Evolutionary conservation across 768 basidiomycete genomes (phyloP).

Genomic region (Xanthoconium stramineum): DNA sequence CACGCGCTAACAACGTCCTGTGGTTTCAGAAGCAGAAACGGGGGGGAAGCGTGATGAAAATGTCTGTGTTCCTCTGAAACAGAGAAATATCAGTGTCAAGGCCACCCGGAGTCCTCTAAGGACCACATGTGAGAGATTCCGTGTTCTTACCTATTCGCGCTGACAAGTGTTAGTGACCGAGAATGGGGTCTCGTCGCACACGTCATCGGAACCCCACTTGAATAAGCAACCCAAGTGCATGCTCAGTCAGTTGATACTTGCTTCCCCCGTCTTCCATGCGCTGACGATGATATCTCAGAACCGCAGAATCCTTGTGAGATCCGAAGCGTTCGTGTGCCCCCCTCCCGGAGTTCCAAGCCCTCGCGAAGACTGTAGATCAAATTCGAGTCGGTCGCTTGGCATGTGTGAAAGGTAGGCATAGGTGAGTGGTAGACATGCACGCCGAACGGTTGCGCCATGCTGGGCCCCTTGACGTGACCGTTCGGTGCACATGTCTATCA

Average conservation of each 20-base stretch:
- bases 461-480: neutral
- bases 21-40: neutral
- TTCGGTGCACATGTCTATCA: neutral
- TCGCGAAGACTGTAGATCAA: constrained; percentile 18
- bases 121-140: constrained; percentile 10
- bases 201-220: neutral
- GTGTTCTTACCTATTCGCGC: neutral
- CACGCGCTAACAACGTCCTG: neutral
- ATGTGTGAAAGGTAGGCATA: neutral
- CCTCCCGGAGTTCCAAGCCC: constrained; percentile 9
- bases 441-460: neutral
- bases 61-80: neutral
- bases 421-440: neutral
- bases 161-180: constrained; percentile 2
- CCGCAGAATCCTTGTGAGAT: neutral
- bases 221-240: neutral
- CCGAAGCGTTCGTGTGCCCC: constrained; percentile 9
- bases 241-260: constrained; percentile 1
- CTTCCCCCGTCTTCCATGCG: neutral
- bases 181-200: neutral
- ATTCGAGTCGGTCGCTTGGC: neutral
- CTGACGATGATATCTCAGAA: constrained; percentile 7
- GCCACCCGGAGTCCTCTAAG: neutral
- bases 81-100: neutral
- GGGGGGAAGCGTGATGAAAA: neutral